phyloP scores from a whole-genome alignment of 2,329 filamentous ascomycete genomes.

The Lachnellula arida region DNA sequence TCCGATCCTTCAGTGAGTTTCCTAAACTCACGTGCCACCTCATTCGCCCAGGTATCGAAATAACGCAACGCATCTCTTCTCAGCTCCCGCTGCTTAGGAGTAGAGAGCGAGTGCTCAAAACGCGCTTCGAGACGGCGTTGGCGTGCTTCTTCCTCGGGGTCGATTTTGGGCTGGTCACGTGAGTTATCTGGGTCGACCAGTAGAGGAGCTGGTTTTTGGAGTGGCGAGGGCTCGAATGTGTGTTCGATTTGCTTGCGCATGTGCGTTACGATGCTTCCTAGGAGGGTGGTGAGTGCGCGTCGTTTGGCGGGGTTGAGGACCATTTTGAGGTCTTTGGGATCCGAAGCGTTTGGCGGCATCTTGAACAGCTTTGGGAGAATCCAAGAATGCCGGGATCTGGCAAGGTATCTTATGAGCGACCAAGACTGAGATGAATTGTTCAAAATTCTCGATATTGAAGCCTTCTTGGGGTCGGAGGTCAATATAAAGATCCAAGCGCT shows the following conservation, averaged over 20 bases:
- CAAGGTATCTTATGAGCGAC: neutral
- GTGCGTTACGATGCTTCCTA: constrained; percentile 47
- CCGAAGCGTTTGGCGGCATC: constrained; percentile 22
- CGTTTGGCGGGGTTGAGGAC: constrained; percentile 49
- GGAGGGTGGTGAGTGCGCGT: constrained; percentile 46
- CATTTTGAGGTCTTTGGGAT: constrained; percentile 34
- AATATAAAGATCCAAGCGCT: neutral
- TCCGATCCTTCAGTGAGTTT: constrained; percentile 55
- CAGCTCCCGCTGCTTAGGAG: constrained; percentile 29
- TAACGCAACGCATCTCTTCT: constrained; percentile 58
- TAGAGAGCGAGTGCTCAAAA: constrained; percentile 19
- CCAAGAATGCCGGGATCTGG: neutral
- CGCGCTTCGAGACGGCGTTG: constrained; percentile 20
- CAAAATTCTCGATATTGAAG: neutral
- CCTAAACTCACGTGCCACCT: constrained; percentile 64
- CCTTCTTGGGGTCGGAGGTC: neutral
- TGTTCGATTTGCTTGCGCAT: constrained; percentile 49
- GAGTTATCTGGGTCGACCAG: constrained; percentile 9
- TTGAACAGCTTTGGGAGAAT: neutral
- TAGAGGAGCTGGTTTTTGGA: constrained; percentile 15
- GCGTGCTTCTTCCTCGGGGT: constrained; percentile 13
- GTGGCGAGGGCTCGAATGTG: constrained; percentile 23
- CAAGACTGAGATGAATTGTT: neutral
- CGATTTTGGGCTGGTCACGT: constrained; percentile 5
- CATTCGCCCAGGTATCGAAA: constrained; percentile 73